Conservation (phyloP, 2,329 filamentous ascomycete species). For the Lecanicillium sp. region DNA sequence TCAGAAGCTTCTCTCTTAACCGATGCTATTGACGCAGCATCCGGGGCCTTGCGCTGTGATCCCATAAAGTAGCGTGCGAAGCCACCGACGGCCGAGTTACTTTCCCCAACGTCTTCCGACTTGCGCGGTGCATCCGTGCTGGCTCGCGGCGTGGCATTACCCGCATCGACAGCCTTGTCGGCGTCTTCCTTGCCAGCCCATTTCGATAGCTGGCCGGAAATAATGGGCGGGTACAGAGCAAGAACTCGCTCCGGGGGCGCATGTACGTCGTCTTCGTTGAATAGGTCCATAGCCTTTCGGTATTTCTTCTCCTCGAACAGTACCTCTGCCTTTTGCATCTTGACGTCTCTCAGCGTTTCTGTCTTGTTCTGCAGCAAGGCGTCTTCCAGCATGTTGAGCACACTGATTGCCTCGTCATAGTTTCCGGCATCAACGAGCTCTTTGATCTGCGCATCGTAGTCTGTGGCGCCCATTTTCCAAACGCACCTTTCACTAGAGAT, state of each 20-base stretch:
- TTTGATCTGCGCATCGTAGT: constrained; percentile 85
- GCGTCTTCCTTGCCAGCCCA: constrained; percentile 42
- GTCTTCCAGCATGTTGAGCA: constrained; percentile 86
- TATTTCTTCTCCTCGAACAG: constrained; percentile 82
- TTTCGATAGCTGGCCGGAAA: constrained; percentile 73
- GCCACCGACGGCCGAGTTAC: constrained; percentile 32
- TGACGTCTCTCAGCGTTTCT: constrained; percentile 74
- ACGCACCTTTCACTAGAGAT: constrained; percentile 86
- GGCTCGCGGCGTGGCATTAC: constrained; percentile 19
- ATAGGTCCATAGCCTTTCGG: constrained; percentile 79
- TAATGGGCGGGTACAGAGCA: constrained; percentile 71
- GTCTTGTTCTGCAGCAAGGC: constrained; percentile 79
- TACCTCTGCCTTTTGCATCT: constrained; percentile 82
- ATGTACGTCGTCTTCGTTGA: constrained; percentile 74
- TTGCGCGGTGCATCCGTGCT: constrained; percentile 10
- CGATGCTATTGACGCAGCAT: constrained; percentile 56
- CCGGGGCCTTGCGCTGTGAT: constrained; percentile 40
- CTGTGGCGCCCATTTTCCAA: constrained; percentile 92
- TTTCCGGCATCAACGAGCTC: constrained; percentile 67
- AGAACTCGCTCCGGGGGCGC: constrained; percentile 87
- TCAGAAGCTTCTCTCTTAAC: constrained; percentile 38
- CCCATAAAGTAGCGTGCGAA: constrained; percentile 51
- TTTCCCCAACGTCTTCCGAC: constrained; percentile 23
- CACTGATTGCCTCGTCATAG: constrained; percentile 87
- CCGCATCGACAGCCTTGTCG: constrained; percentile 26